Conservation (phyloP, 805 yeast species). For the Saturnispora kantuleensis region DNA sequence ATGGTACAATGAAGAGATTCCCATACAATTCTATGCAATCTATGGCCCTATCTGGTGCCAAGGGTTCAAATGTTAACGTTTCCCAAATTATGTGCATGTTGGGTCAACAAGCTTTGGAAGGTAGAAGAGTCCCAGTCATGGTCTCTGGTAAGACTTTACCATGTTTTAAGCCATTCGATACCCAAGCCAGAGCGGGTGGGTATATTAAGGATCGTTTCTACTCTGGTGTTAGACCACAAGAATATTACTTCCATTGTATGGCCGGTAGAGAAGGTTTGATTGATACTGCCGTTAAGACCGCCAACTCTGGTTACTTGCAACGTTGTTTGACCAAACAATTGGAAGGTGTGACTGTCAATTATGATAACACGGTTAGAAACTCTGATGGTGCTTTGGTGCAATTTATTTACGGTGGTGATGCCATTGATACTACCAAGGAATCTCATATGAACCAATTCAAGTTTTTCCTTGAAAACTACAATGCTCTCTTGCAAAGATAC, state of each 20-base stretch:
- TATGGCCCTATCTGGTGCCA: constrained; percentile 98
- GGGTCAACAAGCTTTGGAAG: constrained; percentile 98
- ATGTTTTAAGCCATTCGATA: constrained; percentile 91
- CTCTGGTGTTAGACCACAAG: constrained; percentile 97
- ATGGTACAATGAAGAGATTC: constrained; percentile 89
- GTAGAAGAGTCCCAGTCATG: constrained; percentile 99
- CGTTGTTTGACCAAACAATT: constrained; percentile 96
- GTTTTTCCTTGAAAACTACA: constrained; percentile 87
- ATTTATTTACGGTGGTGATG: constrained; percentile 96
- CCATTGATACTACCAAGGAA: constrained; percentile 89
- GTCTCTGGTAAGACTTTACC: constrained; percentile 97
- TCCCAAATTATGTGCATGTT: constrained; percentile 98
- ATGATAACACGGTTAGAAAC: constrained; percentile 93
- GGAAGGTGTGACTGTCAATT: constrained; percentile 91
- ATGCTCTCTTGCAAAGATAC: constrained; percentile 75
- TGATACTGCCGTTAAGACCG: constrained; percentile 98
- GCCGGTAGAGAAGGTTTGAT: constrained; percentile 99
- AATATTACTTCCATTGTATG: constrained; percentile 99
- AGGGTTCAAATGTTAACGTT: constrained; percentile 96
- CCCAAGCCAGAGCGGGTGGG: constrained; percentile 98
- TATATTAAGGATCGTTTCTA: constrained; percentile 94
- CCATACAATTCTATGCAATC: constrained; percentile 97
- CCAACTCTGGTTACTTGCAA: constrained; percentile 96
- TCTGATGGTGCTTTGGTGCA: constrained; percentile 90
- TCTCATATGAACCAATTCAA: constrained; percentile 88